Conservation (phyloP, 192 early-diverging fungal genomes). For the Backusella australiensis region DNA sequence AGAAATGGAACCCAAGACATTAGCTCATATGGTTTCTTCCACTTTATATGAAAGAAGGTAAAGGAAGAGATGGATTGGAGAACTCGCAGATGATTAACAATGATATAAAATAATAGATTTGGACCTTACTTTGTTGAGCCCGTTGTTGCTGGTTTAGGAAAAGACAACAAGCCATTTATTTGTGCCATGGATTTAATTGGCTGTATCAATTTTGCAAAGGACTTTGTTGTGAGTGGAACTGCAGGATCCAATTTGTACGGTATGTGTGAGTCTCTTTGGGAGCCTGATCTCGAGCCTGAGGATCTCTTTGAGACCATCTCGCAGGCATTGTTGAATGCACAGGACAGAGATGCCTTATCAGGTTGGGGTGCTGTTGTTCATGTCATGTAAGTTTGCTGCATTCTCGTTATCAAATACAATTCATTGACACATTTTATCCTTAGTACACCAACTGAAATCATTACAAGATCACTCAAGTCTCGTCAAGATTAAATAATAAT, state of each 20-base stretch:
- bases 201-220: constrained; percentile 87
- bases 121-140: constrained; percentile 96
- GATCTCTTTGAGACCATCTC: constrained; percentile 97
- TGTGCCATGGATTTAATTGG: constrained; percentile 95
- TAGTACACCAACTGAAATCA: constrained; percentile 80
- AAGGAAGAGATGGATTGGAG: not conserved
- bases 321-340: constrained; percentile 90
- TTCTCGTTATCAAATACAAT: too few relatives aligned
- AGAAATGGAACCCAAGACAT: constrained; percentile 90
- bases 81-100: too few relatives aligned
- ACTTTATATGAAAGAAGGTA: constrained; percentile 92
- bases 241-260: constrained; percentile 86
- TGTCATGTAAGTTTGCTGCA: constrained; percentile 63
- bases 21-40: constrained; percentile 91
- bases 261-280: constrained; percentile 97
- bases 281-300: constrained; percentile 95
- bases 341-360: constrained; percentile 90
- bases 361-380: constrained; percentile 98
- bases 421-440: not conserved
- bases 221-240: constrained; percentile 95
- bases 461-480: constrained; percentile 83
- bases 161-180: constrained; percentile 88
- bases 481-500: constrained; percentile 47
- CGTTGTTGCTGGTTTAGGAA: constrained; percentile 92
- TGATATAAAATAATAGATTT: constrained; percentile 62